These are phyloP conservation scores for Microdochium paspali DNA, from an alignment of 2,329 filamentous ascomycete species.

Conservation along the genomic window DNA sequence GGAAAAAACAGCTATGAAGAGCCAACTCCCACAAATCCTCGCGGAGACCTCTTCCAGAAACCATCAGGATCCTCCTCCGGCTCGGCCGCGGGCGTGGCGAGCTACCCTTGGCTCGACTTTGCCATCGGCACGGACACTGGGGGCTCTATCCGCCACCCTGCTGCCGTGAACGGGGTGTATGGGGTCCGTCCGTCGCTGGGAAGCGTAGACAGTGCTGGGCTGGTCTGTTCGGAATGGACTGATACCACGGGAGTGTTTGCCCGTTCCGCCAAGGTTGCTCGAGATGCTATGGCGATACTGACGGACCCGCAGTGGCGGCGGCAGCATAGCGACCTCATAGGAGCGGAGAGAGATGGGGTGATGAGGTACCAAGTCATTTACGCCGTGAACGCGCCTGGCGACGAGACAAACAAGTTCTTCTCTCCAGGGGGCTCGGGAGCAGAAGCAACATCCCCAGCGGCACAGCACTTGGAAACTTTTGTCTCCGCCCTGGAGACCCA, in stretches of 20 bases:
- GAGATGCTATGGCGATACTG: constrained; percentile 4
- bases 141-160: not conserved
- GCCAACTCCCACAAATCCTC: constrained; percentile 9
- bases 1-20: constrained; percentile 6
- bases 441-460: constrained; percentile 1
- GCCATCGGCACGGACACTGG: constrained; percentile 2
- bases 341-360: too few relatives aligned
- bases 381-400: constrained; percentile 4
- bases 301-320: not conserved
- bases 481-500: constrained; percentile 3
- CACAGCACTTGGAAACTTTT: constrained; percentile 5
- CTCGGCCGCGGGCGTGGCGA: constrained; percentile 6
- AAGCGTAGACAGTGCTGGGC: constrained; percentile 2
- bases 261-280: constrained; percentile 5
- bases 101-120: constrained; percentile 11
- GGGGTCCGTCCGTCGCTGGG: constrained; percentile 1
- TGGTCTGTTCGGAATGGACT: constrained; percentile 3
- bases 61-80: constrained; percentile 9
- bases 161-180: not conserved
- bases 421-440: not conserved
- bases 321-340: too few relatives aligned
- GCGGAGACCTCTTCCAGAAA: constrained; percentile 9
- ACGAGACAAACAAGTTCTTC: constrained; percentile 7
- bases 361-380: constrained; percentile 7
- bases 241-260: constrained; percentile 9